Evolutionary conservation across 371 early-diverging fungal genomes (phyloP), one percentile per base, ranked within the genome.

Genomic region (Syncephalis fuscata): DNA sequence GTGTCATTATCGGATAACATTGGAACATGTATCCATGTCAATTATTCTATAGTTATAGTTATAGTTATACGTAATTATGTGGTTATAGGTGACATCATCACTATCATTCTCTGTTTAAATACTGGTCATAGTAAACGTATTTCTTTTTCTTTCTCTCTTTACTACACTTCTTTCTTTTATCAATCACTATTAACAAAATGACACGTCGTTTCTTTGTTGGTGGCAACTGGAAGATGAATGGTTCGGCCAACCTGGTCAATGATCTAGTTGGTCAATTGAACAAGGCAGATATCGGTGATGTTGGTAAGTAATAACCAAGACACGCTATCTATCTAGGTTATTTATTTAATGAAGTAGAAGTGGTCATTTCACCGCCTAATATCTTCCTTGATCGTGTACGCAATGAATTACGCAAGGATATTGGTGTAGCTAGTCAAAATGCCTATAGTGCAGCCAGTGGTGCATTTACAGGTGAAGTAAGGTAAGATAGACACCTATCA

Each of bases 391-490:
- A 75, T 65, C 68, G 78, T 48, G 86, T 88, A 51, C 82, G 86
- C 55, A 61, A 71, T 57, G 56, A 65, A 41, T 62, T 88, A 60
- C 73, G 76, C 67, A 74, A 77, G 61, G 82, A 82, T 39, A 80
- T 95, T 59, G 85, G 76, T 54, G 91, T 99, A 44, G 81, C 94
- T 50, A 96, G 95, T 50, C 99, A 99, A 70, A 95, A 98, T 81
- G 74, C 88, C 54, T 88, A 85, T 68, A 57, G 60, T 62, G 80
- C 83, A 68, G 52, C 75, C 50, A 80, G 76, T 60, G 99, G 99
- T 49, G 94, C 99, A 45, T 98, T 73, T 78, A 99, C 99, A 48
- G 99, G 99, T 54, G 99, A 99, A 68, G 77, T 92, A 70, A 83
- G 78, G 85, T 81, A 66, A 44, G 57, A 60, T 1, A 25, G 17